A percentile compares a stretch with the other conserved stretches of the same genome.
phyloP scores from a whole-genome alignment of 306 rosid genomes.

The Malus sieversii region DNA sequence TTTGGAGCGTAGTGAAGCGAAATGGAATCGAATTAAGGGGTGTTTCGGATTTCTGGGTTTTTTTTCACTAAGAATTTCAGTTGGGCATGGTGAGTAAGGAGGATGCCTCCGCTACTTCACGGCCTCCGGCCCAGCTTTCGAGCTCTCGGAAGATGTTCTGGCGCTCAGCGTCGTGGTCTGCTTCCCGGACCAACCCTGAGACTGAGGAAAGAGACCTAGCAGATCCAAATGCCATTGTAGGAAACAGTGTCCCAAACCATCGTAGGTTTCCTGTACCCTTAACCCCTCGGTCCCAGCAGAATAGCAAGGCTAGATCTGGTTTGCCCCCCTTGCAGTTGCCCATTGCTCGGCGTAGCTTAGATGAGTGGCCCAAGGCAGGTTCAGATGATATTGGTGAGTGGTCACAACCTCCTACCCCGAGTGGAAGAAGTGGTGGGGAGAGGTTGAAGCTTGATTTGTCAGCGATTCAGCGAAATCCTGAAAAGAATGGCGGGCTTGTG shows the following conservation, averaged over 20 bases:
- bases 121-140: constrained; percentile 44
- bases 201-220: constrained; percentile 29
- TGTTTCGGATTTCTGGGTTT: constrained; percentile 13
- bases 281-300: constrained; percentile 93
- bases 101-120: constrained; percentile 39
- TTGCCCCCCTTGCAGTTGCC: constrained; percentile 83
- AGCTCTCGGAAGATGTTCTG: constrained; percentile 64
- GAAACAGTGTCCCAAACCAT: constrained; percentile 33
- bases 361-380: constrained; percentile 97
- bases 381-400: constrained; percentile 98
- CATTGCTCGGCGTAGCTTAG: constrained; percentile 89
- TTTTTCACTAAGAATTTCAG: constrained; percentile 5
- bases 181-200: constrained; percentile 60
- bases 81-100: constrained; percentile 84
- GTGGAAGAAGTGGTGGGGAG: constrained; percentile 74
- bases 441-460: constrained; percentile 96
- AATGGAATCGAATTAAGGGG: constrained; percentile 18
- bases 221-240: constrained; percentile 45
- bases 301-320: constrained; percentile 71
- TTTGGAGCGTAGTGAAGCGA: constrained; percentile 10
- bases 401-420: constrained; percentile 90
- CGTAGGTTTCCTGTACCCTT: constrained; percentile 68
- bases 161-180: constrained; percentile 90
- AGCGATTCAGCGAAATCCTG: constrained; percentile 72
- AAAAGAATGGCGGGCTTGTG: constrained; percentile 78